A percentile compares a stretch with the other conserved stretches of the same genome.
Evolutionary conservation across 768 basidiomycete species (phyloP).

Genomic region (Termitomyces sp.): DNA sequence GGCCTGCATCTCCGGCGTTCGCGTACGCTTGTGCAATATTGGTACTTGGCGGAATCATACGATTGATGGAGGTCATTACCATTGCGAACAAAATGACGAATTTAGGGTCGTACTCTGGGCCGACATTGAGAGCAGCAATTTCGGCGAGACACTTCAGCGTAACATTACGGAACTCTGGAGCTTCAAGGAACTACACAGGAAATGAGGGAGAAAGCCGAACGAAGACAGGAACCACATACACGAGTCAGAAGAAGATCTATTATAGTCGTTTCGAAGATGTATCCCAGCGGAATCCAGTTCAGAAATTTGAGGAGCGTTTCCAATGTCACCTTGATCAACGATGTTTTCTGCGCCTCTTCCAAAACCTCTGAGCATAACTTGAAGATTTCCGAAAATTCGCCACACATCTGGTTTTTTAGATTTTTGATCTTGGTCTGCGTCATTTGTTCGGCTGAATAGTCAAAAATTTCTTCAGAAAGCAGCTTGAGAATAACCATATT

Average conservation of each 20-base stretch:
- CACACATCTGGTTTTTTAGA: slow-evolving; percentile 97
- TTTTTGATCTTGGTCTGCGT: slow-evolving; percentile 97
- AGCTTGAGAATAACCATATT: slow-evolving; percentile 99
- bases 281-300: slow-evolving; percentile 99
- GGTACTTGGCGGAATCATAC: slow-evolving; percentile 93
- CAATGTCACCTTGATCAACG: slow-evolving; percentile 88
- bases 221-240: slow-evolving; percentile 43
- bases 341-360: slow-evolving; percentile 94
- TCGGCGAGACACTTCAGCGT: slow-evolving; percentile 96
- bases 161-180: slow-evolving; percentile 94
- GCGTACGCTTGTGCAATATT: slow-evolving; percentile 92
- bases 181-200: slow-evolving; percentile 80
- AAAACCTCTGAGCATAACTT: slow-evolving; percentile 94
- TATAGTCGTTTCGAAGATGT: slow-evolving; percentile 97
- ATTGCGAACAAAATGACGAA: slow-evolving; percentile 96
- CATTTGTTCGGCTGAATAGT: slow-evolving; percentile 98
- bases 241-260: slow-evolving; percentile 90
- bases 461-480: slow-evolving; percentile 98
- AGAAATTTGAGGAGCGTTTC: slow-evolving; percentile 94
- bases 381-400: slow-evolving; percentile 97
- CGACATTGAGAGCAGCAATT: slow-evolving; percentile 91
- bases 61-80: slow-evolving; percentile 96
- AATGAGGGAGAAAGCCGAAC: slow-evolving; percentile 1
- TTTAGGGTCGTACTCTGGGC: slow-evolving; percentile 96
- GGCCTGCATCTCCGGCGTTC: slow-evolving; percentile 85